Evolutionary conservation across 768 basidiomycete genomes (phyloP), one percentile per base, ranked within the genome.

Genomic region (Tulasnella sp.): DNA sequence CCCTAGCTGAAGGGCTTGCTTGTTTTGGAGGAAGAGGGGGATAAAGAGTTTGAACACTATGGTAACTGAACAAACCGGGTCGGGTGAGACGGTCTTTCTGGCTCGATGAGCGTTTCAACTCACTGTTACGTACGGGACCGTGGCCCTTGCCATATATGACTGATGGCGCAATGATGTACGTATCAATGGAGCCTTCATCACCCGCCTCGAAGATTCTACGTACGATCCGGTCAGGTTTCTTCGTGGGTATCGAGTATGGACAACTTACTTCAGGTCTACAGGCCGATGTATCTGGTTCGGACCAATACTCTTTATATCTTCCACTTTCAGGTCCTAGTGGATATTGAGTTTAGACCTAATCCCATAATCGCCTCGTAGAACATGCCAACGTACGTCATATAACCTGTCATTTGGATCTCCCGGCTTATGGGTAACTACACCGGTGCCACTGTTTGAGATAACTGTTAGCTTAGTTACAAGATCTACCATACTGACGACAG

Each of bases 151-250:
- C 68, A 44, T 67, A 68, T 21, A 69, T 67, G 9, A 64, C 68
- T 5, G 66, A 66, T 9, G 68, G 68, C 2, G 68, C 68, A 34
- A 69, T 67, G 48, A 69, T 66, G 56, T 69, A 68, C 4, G 63
- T 59, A 45, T 59, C 64, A 26, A 64, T 54, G 17, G 65, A 49
- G 15, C 60, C 60, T 2, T 30, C 51, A 11, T 50, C 38, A 51
- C 61, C 62, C 1, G 66, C 64, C 17, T 34, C 60, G 54, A 69
- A 66, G 19, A 69, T 65, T 24, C 67, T 68, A 41, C 13, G 3
- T 17, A 24, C 41, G n/a, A n/a, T 15, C 11, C 19, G 30, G 32
- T 26, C 32, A 51, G 4, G 11, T 54, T 27, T 30, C 19, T 56
- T 3, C 26, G 24, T 4, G 32, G n/a, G 17, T n/a, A 10, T 43